Conservation (phyloP, 352 stramenopile species). For the Globisporangium middletonii region DNA sequence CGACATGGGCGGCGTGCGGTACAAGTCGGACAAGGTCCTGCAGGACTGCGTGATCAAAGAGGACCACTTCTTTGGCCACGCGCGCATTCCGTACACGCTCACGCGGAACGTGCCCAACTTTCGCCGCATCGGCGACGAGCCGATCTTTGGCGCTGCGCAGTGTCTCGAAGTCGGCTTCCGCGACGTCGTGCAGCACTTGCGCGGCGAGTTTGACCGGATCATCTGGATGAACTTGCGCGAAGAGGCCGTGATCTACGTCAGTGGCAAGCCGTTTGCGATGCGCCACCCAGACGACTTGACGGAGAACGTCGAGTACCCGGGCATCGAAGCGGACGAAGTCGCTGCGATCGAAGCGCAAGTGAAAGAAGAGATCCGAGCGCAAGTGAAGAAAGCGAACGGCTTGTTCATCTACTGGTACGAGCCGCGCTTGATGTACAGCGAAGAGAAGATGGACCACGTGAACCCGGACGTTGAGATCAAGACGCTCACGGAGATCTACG, state of each 20-base stretch:
- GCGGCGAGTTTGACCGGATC: constrained; percentile 47
- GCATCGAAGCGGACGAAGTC: constrained; percentile 88
- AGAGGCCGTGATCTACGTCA: constrained; percentile 90
- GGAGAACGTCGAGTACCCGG: constrained; percentile 85
- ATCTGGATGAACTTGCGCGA: constrained; percentile 91
- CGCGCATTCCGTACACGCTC: constrained; percentile 53
- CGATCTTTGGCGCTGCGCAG: constrained; percentile 83
- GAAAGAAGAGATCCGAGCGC: constrained; percentile 76
- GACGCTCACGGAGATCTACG: constrained; percentile 71
- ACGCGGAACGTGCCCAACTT: constrained; percentile 83
- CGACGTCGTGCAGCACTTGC: constrained; percentile 58
- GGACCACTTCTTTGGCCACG: constrained; percentile 86
- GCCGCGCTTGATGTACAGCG: constrained; percentile 63
- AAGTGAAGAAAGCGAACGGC: constrained; percentile 67
- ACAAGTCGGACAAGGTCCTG: constrained; percentile 79
- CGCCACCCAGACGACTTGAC: constrained; percentile 76
- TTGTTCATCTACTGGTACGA: constrained; percentile 87
- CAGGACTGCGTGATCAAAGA: constrained; percentile 82
- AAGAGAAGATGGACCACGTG: constrained; percentile 81
- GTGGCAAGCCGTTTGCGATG: constrained; percentile 79
- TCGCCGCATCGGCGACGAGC: constrained; percentile 65
- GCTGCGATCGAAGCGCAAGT: constrained; percentile 77
- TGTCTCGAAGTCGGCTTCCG: constrained; percentile 67
- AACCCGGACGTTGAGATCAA: constrained; percentile 67
- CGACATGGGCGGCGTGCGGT: constrained; percentile 69